These are phyloP conservation scores for Euclidium syriacum DNA, from an alignment of 345 rosid genomes.

Conservation along the genomic window DNA sequence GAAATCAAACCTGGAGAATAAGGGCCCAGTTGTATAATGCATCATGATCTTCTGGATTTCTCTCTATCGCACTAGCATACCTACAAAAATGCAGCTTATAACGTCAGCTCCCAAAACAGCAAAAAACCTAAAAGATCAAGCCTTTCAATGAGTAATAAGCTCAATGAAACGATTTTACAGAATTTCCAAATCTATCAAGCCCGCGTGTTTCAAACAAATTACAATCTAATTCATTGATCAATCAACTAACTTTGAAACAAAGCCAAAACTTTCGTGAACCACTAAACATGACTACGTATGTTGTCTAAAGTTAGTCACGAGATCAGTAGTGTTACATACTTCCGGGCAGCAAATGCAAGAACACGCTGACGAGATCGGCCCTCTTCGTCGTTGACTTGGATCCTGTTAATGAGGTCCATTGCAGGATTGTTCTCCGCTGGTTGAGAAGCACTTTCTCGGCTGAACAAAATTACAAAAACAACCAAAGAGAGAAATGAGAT, in stretches of 20 bases:
- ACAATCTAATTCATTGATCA: background rate
- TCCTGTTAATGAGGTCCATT: constrained; percentile 83
- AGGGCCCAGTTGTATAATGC: constrained; percentile 98
- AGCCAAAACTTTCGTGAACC: background rate
- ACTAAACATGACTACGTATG: background rate
- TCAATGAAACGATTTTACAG: background rate
- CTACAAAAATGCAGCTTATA: constrained; percentile 37
- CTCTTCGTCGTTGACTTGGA: constrained; percentile 84
- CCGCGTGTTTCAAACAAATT: background rate
- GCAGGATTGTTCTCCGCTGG: constrained; percentile 70
- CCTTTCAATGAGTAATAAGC: background rate
- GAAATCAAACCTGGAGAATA: constrained; percentile 84
- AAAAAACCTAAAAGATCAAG: background rate
- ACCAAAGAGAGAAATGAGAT: background rate
- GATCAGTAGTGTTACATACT: constrained; percentile 37
- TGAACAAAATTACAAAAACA: constrained; percentile 31
- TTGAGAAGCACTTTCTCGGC: constrained; percentile 62
- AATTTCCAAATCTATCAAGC: background rate
- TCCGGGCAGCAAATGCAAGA: constrained; percentile 95
- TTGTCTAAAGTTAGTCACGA: background rate
- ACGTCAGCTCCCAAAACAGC: background rate
- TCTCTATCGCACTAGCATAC: constrained; percentile 84
- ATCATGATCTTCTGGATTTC: constrained; percentile 94
- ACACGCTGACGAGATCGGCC: constrained; percentile 96
- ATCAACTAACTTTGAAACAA: background rate